Conservation (phyloP, 257 asterid genomes). For the Solanum lignicaule region DNA sequence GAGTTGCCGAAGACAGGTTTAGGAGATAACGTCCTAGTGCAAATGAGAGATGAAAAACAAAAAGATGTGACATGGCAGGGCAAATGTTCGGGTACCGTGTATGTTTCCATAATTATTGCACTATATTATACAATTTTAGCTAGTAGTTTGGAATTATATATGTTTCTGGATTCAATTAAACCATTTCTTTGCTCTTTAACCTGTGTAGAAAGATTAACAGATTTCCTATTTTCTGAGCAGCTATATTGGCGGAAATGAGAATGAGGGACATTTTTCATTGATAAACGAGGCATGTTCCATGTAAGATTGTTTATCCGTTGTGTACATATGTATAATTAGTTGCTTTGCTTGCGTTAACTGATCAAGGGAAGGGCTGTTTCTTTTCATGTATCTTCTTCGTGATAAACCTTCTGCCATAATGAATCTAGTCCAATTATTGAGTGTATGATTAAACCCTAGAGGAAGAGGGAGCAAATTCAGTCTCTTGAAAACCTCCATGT, state of each 20-base stretch:
- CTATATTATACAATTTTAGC: neutral
- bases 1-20: slow-evolving; percentile 69
- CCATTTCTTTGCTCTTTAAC: neutral
- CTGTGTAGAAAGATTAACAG: slow-evolving; percentile 5
- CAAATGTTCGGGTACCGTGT: slow-evolving; percentile 99
- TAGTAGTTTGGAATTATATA: neutral
- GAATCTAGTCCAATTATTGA: neutral
- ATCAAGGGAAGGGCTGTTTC: neutral
- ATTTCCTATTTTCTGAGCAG: slow-evolving; percentile 31
- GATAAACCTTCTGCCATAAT: neutral
- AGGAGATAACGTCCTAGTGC: slow-evolving; percentile 61
- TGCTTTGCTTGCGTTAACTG: neutral
- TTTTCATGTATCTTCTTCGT: neutral
- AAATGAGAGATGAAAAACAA: slow-evolving; percentile 68
- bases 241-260: slow-evolving; percentile 83
- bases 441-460: neutral
- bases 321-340: neutral
- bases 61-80: slow-evolving; percentile 94
- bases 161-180: neutral
- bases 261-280: slow-evolving; percentile 90
- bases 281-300: slow-evolving; percentile 95
- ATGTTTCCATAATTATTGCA: slow-evolving; percentile 26
- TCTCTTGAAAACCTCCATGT: neutral
- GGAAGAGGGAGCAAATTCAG: neutral
- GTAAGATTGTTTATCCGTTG: slow-evolving; percentile 11